A percentile compares a stretch with the other conserved stretches of the same genome.
These are phyloP conservation scores for Xerocomus cyaneibrunnescens DNA, from an alignment of 1,284 basidiomycete species.

Conservation along the genomic window DNA sequence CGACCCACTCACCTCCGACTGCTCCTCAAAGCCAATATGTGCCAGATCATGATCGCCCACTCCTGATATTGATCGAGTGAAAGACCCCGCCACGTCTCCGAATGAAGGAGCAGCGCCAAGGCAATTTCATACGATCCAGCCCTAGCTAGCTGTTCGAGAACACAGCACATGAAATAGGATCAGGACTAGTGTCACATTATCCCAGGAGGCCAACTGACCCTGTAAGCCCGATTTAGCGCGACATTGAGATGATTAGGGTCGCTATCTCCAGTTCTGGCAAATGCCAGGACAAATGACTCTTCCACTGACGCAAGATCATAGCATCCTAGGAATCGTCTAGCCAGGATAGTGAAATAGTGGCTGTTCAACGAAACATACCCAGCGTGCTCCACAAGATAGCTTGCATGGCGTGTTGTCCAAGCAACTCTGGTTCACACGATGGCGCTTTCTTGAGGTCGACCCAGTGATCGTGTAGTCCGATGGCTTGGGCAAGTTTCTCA, in stretches of 20 bases:
- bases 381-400: slow-evolving; percentile 67
- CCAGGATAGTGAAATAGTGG: background rate
- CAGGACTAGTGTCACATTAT: slow-evolving; percentile 1
- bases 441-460: slow-evolving; percentile 53
- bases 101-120: slow-evolving; percentile 62
- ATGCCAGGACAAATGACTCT: slow-evolving; percentile 67
- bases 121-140: slow-evolving; percentile 65
- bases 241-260: slow-evolving; percentile 62
- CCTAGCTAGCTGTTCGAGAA: slow-evolving; percentile 54
- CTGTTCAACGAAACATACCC: slow-evolving; percentile 42
- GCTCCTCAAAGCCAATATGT: slow-evolving; percentile 64
- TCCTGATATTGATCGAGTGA: slow-evolving; percentile 58
- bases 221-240: slow-evolving; percentile 62
- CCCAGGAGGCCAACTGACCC: slow-evolving; percentile 41
- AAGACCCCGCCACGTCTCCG: slow-evolving; percentile 67
- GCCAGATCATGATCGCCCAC: slow-evolving; percentile 77
- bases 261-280: slow-evolving; percentile 54
- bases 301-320: slow-evolving; percentile 61
- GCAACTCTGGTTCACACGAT: slow-evolving; percentile 58
- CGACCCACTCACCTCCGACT: slow-evolving; percentile 57
- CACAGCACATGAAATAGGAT: slow-evolving; percentile 16
- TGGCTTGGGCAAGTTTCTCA: slow-evolving; percentile 62
- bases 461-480: slow-evolving; percentile 71
- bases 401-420: slow-evolving; percentile 70
- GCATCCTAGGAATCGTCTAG: slow-evolving; percentile 51